phyloP scores from a whole-genome alignment of 2,329 filamentous ascomycete genomes.

The Ceratocystis huliohia region DNA sequence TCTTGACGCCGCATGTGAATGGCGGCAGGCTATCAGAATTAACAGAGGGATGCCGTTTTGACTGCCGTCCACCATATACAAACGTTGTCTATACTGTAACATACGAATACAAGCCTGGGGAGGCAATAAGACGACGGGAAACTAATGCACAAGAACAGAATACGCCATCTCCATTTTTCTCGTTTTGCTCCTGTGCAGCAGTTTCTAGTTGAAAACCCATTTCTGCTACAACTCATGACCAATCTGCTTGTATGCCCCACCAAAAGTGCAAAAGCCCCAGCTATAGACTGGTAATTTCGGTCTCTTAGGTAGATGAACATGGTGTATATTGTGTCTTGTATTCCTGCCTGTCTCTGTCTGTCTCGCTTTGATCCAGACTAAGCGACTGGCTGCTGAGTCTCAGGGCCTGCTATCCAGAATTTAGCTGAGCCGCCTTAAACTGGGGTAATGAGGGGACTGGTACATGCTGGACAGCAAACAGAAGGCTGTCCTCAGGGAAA shows the following conservation, averaged over 20 bases:
- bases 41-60: neutral
- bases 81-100: no score
- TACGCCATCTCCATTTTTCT: neutral
- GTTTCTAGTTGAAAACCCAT: neutral
- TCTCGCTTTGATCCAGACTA: neutral
- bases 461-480: neutral
- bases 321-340: no score
- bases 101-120: no score
- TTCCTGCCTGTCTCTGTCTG: neutral
- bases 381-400: constrained; percentile 1
- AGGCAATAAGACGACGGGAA: no score
- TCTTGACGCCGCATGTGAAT: neutral
- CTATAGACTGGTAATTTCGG: neutral
- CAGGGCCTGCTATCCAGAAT: neutral
- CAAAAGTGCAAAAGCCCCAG: neutral
- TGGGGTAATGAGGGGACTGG: neutral
- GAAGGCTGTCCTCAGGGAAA: neutral
- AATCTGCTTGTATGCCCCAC: neutral
- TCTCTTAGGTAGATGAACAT: neutral
- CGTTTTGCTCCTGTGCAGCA: neutral
- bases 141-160: no score
- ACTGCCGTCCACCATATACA: no score
- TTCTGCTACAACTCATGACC: neutral
- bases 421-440: neutral
- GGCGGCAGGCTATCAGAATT: neutral